Conservation (phyloP, 2,329 filamentous ascomycete genomes). For the Colletotrichum caudatum region DNA sequence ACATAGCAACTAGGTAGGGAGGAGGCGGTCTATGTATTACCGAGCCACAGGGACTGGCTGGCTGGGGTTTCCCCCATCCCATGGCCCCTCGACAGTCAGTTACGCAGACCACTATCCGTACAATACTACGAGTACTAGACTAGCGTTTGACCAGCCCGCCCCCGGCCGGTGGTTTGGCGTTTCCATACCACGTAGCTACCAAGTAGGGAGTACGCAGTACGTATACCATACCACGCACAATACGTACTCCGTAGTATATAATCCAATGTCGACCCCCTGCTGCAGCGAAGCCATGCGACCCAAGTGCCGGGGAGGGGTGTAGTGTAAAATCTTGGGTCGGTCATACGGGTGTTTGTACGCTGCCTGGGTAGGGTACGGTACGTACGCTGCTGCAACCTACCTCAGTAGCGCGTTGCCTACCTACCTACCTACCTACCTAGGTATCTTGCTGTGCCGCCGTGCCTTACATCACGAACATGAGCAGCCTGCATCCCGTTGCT, state of each 20-base stretch:
- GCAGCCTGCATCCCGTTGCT: conserved; percentile 21
- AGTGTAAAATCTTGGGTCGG: conserved; percentile 31
- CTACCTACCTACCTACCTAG: not conserved
- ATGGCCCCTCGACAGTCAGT: conserved; percentile 27
- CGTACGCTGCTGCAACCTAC: not conserved
- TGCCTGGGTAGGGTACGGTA: too few species aligned
- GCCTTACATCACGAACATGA: conserved; percentile 27
- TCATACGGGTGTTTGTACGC: conserved; percentile 12
- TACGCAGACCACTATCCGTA: conserved; percentile 1
- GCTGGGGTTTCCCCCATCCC: conserved; percentile 26
- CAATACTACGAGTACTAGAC: too few species aligned
- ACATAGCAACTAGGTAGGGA: conserved; percentile 21
- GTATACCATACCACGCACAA: not conserved
- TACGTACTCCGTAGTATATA: not conserved
- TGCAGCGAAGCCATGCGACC: conserved; percentile 38
- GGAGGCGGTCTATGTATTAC: conserved; percentile 36
- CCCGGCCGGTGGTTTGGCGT: conserved; percentile 30
- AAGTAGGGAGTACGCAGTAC: too few species aligned
- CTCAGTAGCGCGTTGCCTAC: too few species aligned
- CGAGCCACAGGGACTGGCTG: conserved; percentile 35
- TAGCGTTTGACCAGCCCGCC: conserved; percentile 38
- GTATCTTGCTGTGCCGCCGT: conserved; percentile 18
- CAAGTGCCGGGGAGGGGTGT: conserved; percentile 32
- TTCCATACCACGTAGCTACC: conserved; percentile 10
- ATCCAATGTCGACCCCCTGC: conserved; percentile 31